Percentiles rank a stretch among this genome's conserved stretches.
Evolutionary conservation across 2,329 filamentous ascomycete genomes (phyloP).

Genomic region (Ophiostoma novo-ulmi): DNA sequence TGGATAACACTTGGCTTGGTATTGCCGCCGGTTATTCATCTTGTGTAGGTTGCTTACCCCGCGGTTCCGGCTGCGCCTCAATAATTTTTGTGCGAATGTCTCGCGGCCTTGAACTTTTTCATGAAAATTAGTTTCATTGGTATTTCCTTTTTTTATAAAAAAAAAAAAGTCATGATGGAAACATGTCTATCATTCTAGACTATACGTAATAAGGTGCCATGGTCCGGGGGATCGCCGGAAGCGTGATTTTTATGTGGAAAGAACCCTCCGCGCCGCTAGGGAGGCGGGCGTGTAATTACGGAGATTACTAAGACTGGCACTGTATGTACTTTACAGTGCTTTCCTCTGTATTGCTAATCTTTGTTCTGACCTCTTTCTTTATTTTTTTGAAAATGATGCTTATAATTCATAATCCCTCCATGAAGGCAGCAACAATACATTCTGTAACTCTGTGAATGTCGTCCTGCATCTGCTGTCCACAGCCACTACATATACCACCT

Average conservation of each 20-base stretch:
- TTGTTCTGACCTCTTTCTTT: not conserved
- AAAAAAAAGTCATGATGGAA: too few relatives aligned
- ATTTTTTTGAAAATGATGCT: too few relatives aligned
- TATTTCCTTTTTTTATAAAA: too few relatives aligned
- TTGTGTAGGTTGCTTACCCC: not conserved
- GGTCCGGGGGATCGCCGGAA: conserved; percentile 7
- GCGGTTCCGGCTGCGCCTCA: not conserved
- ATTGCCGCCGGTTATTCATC: not conserved
- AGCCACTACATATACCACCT: not conserved
- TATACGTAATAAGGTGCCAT: conserved; percentile 9
- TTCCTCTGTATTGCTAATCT: not conserved
- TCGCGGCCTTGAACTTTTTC: too few relatives aligned
- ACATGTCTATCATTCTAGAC: too few relatives aligned
- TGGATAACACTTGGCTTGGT: not conserved
- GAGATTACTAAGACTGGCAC: not conserved
- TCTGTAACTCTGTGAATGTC: not conserved
- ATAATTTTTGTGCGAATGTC: not conserved
- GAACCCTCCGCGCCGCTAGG: not conserved
- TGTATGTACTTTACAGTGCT: not conserved
- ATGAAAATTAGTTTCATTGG: too few relatives aligned
- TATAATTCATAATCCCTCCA: not conserved
- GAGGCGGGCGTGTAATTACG: not conserved
- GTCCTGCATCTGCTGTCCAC: conserved; percentile 8
- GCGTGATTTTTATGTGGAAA: not conserved
- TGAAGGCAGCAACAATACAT: not conserved